Evolutionary conservation across 768 basidiomycete species (phyloP), one percentile per base, ranked within the genome.

Genomic region (Trametes coccinea): DNA sequence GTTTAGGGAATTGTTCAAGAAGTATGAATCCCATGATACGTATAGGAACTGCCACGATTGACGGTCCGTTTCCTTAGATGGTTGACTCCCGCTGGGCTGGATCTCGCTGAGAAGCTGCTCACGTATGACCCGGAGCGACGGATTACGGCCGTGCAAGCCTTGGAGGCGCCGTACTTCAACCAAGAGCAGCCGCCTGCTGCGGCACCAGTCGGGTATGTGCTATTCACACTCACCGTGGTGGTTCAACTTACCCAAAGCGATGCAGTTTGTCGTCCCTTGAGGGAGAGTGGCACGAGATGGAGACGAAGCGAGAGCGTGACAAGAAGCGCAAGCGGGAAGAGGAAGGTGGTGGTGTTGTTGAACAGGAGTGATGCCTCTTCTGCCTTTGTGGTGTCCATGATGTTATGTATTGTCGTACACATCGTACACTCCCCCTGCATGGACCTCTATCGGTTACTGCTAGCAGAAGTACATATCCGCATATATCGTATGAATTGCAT

Each of bases 241-340:
- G 39, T 34, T 16, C 1, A 17, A 17, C 9, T 2, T 33, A 17
- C 51, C 56, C 17, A 59, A 22, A 4, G 17, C 48, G 4, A 13
- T 33, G 8, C 43, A 95, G 95, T 54, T 76, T 98, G 60, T 83
- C 89, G 11, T 82, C 82, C 11, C 75, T 97, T 44, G 86, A 93
- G 71, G 96, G 97, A 47, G 97, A 98, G 73, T 98, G 95, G 92
- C 97, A 99, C 74, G 97, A 99, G 74, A 81, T 95, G 64, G 95
- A 98, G 73, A 92, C 93, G 11, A 99, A 98, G 74, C 82, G 88
- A 59, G 94, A 98, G 77, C 83, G 93, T 43, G 88, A 89, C 60
- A 91, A 86, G 77, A 89, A 90, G 75, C 81, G 85, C 72, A 83
- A 83, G 77, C 89, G 83, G 80, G 79, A 80, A 64, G 89, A 86